Percentiles rank a stretch among this genome's conserved stretches.
Evolutionary conservation across 495 filamentous ascomycete genomes (phyloP).

Genomic region (Trichoderma erinaceum): DNA sequence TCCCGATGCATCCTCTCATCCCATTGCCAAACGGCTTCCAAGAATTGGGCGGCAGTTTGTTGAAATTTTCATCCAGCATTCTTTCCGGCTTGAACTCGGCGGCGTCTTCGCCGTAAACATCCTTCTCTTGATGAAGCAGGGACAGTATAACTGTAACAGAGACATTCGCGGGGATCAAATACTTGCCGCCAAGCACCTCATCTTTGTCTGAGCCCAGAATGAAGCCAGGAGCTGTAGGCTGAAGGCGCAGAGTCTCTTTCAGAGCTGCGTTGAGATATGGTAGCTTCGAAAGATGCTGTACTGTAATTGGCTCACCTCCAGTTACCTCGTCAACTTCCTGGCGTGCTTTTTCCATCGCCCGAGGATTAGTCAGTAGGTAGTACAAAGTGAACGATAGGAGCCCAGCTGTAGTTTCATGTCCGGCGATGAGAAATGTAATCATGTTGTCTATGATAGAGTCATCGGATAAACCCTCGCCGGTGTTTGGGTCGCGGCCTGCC

Average conservation of each 20-base stretch:
- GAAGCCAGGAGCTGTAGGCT: conserved; percentile 56
- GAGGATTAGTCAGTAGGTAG: conserved; percentile 31
- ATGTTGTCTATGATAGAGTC: conserved; percentile 55
- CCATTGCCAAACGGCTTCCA: conserved; percentile 52
- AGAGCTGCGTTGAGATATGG: conserved; percentile 53
- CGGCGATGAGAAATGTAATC: conserved; percentile 59
- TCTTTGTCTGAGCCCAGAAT: conserved; percentile 35
- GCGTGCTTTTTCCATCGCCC: conserved; percentile 26
- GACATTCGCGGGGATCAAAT: conserved; percentile 49
- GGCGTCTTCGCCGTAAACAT: conserved; percentile 44
- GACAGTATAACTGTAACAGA: conserved; percentile 42
- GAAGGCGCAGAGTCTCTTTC: conserved; percentile 59
- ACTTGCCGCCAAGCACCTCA: conserved; percentile 53
- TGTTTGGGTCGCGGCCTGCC: conserved; percentile 51
- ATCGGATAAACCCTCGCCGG: conserved; percentile 50
- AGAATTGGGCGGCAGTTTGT: conserved; percentile 30
- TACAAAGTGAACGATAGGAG: conserved; percentile 38
- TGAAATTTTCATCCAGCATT: conserved; percentile 52
- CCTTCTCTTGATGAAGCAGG: conserved; percentile 33
- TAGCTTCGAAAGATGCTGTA: conserved; percentile 56
- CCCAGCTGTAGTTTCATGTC: conserved; percentile 61
- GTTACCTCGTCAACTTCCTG: conserved; percentile 45
- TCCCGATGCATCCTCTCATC: conserved; percentile 44
- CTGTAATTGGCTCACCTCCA: conserved; percentile 49
- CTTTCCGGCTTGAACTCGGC: conserved; percentile 48